Base-by-base conservation (phyloP, 2,329 filamentous ascomycete genomes). In the Fusarium heterosporum region DNA sequence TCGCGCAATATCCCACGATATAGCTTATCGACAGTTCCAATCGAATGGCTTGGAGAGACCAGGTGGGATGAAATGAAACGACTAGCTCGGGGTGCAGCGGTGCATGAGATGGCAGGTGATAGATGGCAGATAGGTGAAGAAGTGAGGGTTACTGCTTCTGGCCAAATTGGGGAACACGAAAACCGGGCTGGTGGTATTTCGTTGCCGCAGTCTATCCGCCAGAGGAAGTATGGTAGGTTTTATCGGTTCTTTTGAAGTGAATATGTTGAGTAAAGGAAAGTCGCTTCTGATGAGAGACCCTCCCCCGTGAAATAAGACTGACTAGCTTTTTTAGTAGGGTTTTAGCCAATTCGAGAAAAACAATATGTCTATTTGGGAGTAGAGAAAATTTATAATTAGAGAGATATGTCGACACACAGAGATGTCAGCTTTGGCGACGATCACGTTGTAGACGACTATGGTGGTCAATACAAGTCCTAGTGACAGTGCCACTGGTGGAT, bases 51-150 rank as follows among this genome's bases (percentile, higher is more conserved):
- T 64, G 30, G 49, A 43, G 59, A 64, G 53, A 52, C 55, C 55
- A 34, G 61, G 52, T 62, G 56, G 48, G 49, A 65, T 55, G 43
- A 61, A 65, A 48, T 55, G 58, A 58, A 64, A 59, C 66, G 65
- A 67, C 55, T 59, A 54, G 50, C 34, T 61, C 57, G 52, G 45
- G 52, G 30, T 50, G 47, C 45, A 54, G 61, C 63, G 41, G 68
- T 62, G 53, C 57, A 65, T 57, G 61, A 55, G 50, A 55, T 51
- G 63, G 60, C 47, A 66, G 66, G n/a, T n/a, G n/a, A n/a, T n/a
- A n/a, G n/a, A n/a, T n/a, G n/a, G n/a, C n/a, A n/a, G n/a, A 62
- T 40, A 59, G 62, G 40, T 41, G 66, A 63, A 62, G 67, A 69
- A 67, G 59, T 55, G 61, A 71, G 57, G 22, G 50, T 49, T 58